A percentile compares a stretch with the other conserved stretches of the same genome.
These are phyloP conservation scores for Pulveroboletus sp. DNA, from an alignment of 768 basidiomycete species.

Conservation along the genomic window DNA sequence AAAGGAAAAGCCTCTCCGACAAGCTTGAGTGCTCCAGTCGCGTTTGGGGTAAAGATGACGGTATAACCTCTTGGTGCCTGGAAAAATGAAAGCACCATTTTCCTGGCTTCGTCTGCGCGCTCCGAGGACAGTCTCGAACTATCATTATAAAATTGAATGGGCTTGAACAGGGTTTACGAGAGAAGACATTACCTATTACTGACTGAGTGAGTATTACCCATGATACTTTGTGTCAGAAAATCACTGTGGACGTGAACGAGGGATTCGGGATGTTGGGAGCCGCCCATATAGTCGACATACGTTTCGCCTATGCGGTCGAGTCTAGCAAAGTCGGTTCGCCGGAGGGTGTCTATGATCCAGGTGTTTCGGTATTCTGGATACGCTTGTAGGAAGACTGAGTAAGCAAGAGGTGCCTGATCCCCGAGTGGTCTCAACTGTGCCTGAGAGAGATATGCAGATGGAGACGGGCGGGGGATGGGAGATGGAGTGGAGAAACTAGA, in stretches of 20 bases:
- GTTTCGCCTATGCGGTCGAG: conserved; percentile 62
- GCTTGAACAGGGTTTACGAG: not conserved
- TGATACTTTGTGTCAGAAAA: conserved; percentile 59
- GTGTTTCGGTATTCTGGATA: conserved; percentile 59
- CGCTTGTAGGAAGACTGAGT: conserved; percentile 41
- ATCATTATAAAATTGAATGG: not conserved
- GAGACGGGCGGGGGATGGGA: conserved; percentile 4
- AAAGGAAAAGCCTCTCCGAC: conserved; percentile 82
- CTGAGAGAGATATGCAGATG: conserved; percentile 27
- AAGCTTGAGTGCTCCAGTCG: conserved; percentile 74
- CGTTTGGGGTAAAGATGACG: conserved; percentile 79
- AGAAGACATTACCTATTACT: conserved; percentile 56
- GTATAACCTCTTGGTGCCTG: conserved; percentile 71
- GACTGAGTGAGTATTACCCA: conserved; percentile 83
- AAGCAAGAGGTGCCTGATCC: conserved; percentile 39
- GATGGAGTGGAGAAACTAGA: not conserved
- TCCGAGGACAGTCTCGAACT: conserved; percentile 70
- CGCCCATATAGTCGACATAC: conserved; percentile 87
- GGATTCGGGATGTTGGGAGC: conserved; percentile 73
- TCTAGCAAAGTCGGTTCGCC: conserved; percentile 56
- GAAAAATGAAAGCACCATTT: conserved; percentile 73
- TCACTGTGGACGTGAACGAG: conserved; percentile 66
- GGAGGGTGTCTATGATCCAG: conserved; percentile 66
- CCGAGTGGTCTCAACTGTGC: conserved; percentile 20
- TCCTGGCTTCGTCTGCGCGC: conserved; percentile 64